phyloP scores from a whole-genome alignment of 192 early-diverging fungal species.

The Umbelopsis ramanniana region DNA sequence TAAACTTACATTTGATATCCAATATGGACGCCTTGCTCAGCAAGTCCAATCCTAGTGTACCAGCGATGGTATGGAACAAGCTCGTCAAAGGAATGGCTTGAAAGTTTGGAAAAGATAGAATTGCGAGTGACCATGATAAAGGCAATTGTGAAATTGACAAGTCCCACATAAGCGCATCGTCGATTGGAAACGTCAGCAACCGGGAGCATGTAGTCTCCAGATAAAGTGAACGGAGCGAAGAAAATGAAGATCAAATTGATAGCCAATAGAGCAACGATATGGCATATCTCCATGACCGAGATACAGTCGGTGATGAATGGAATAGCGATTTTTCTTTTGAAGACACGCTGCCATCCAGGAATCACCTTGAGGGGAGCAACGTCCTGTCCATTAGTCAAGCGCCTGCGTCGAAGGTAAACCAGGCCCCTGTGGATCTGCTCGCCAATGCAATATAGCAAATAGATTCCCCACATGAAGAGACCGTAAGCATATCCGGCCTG shows the following conservation, averaged over 20 bases:
- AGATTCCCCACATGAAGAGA: conserved; percentile 37
- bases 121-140: conserved; percentile 45
- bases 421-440: conserved; percentile 27
- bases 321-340: neutral
- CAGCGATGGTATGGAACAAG: conserved; percentile 49
- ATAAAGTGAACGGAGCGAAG: conserved; percentile 31
- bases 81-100: conserved; percentile 45
- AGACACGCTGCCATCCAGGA: neutral
- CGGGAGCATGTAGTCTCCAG: conserved; percentile 7
- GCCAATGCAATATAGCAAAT: conserved; percentile 31
- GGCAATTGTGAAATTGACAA: conserved; percentile 46
- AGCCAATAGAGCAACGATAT: conserved; percentile 20
- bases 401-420: conserved; percentile 23
- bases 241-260: conserved; percentile 34
- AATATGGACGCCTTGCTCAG: conserved; percentile 33
- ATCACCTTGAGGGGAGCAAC: neutral
- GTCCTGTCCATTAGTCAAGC: neutral
- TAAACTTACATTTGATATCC: conserved; percentile 40
- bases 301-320: conserved; percentile 14
- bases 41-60: conserved; percentile 40
- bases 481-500: conserved; percentile 29
- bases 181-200: conserved; percentile 26
- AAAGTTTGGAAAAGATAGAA: conserved; percentile 35
- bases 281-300: conserved; percentile 28
- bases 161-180: conserved; percentile 35